Evolutionary conservation across 768 basidiomycete species (phyloP), one percentile per base, ranked within the genome.

Genomic region (Mycena indigotica): DNA sequence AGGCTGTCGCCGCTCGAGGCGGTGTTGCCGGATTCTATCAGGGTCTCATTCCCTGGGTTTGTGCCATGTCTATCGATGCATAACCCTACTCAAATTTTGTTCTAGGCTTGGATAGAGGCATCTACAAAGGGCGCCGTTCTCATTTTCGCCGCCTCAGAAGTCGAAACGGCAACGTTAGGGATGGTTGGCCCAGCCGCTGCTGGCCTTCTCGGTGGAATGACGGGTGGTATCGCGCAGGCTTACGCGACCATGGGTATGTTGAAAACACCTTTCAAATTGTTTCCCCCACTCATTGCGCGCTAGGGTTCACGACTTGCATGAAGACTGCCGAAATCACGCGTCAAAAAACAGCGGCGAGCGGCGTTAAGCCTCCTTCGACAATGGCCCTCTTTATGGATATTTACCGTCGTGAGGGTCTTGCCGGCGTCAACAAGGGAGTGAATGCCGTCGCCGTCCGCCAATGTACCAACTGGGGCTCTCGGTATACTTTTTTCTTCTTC

Each of bases 271-370:
- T 48, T 30, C 26, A 51, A 30, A 21, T 55, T 54, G 39, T 32
- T 55, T 17, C 53, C 44, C 45, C 51, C 32, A 29, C 23, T 23
- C 48, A 30, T 53, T 16, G 41, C 46, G 5, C 61, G 30, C 45
- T 64, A 97, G 95, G 96, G 66, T 94, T 98, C 79, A 96, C 94
- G 75, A 98, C 96, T 40, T 97, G 94, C 75, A 99, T 99, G 97
- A 99, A 99, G 77, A 99, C 97, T 21, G 97, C 85, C 61, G 95
- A 96, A 74, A 98, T 98, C 64, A 98, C 95, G 48, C 88, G 95
- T 65, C 89, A 91, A 69, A 99, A 99, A 75, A 90, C 93, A 66
- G 91, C 87, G 23, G 85, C 88, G 16, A 72, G 83, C 26, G 97
- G 97, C 38, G 81, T 87, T 39, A 88, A 92, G 69, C 93, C 94